Evolutionary conservation across 768 basidiomycete species (phyloP), one percentile per base, ranked within the genome.

Genomic region (Mycena olivaceomarginata): DNA sequence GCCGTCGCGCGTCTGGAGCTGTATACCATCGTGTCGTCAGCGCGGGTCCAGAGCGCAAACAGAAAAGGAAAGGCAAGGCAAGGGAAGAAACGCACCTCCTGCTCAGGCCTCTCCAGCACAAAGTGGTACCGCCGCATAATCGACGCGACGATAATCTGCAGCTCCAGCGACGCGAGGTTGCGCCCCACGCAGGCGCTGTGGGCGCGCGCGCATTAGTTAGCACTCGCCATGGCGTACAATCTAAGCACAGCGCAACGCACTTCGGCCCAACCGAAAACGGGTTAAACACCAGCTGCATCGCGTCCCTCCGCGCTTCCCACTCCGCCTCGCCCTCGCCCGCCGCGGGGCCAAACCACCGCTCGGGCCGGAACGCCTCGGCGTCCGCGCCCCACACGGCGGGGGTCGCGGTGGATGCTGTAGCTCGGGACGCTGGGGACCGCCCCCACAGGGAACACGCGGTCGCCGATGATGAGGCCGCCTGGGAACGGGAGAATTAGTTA

Each of bases 211-310:
- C 5, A 11, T 48, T 67, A 76, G 16, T 59, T 45, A 41, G 53
- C n/a, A 13, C 13, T 18, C 18, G 2, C 16, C 6, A n/a, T 20
- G 1, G 41, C 37, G 9, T 53, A 22, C 4, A n/a, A 53, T 45
- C 20, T 22, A 53, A 18, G 51, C 68, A 43, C 43, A 2, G 25
- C 15, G 40, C 4, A 51, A 85, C 88, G 69, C 81, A 93, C 93
- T 94, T 89, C 18, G 97, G 97, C 3, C 96, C 96, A 75, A 91
- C 91, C 1, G 95, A 96, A 84, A 97, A 97, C 0, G 95, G 95
- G 80, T 97, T 97, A 83, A 97, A 97, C 0, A 93, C 90, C 83
- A 90, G 93, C 80, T 94, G 91, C 13, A 95, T 91, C 40, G 84
- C 85, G 20, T 88, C 89, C 77, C 90, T 74, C 56, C 20, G 20